Evolutionary conservation across 2,329 filamentous ascomycete genomes (phyloP), one percentile per base, ranked within the genome.

Genomic region (Atkinsonella hypoxylon): DNA sequence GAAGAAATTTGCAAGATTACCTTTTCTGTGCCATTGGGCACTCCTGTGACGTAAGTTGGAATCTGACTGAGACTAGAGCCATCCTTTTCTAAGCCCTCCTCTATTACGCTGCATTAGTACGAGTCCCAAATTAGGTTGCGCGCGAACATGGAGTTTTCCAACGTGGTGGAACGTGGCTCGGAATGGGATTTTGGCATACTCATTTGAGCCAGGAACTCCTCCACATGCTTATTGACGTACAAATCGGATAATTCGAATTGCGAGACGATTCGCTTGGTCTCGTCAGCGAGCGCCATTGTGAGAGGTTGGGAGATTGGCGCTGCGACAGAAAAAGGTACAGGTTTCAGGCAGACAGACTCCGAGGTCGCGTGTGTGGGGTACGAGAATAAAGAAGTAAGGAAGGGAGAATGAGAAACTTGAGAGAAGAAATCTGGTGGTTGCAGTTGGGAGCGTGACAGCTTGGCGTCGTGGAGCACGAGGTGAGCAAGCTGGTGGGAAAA

Each of bases 11-110:
- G 32, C 38, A 52, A 38, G 38, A 22, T 20, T 60, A 55, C 89
- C 83, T 96, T 95, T 72, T 98, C 93, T 3, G 90, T 96, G 60
- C 93, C 93, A 77, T 97, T 93, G 64, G 93, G 93, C 30, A 97
- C 90, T 36, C 82, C 85, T 1, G 93, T 97, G 58, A 98, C 91
- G 69, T 95, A 98, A 41, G 90, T 95, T 8, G 93, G 93, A 62
- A 98, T 97, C 72, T 97, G 93, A 71, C 87, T 91, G 73, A 98
- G 71, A 59, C 85, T 89, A 32, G 87, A 84, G 55, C 83, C 84
- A 59, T 90, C 82, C 61, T 83, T 82, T 53, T 80, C 71, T 57
- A 97, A 72, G 30, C 93, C 93, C 73, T 95, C 87, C 57, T 85
- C 87, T 90, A 59, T 34, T 18, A 18, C 22, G 39, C 36, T 15